Evolutionary conservation across 2,329 filamentous ascomycete genomes (phyloP).

Genomic region (Mariannaea elegans): DNA sequence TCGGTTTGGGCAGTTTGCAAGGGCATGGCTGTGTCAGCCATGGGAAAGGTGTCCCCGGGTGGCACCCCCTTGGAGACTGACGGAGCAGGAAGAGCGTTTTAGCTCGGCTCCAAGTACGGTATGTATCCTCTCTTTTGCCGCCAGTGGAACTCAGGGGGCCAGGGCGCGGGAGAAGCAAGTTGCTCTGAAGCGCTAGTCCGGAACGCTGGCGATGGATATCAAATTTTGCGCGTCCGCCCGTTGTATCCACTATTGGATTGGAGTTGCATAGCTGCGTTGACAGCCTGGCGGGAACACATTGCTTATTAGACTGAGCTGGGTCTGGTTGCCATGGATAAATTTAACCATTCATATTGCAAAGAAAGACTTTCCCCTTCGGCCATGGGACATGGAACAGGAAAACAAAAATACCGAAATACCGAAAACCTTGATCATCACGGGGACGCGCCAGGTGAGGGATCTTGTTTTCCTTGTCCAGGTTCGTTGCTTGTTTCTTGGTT

Average conservation of each 20-base stretch:
- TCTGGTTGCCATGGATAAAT: constrained; percentile 3
- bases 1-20: not conserved
- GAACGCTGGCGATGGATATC: constrained; percentile 30
- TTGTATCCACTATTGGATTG: constrained; percentile 21
- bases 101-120: constrained; percentile 29
- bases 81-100: constrained; percentile 31
- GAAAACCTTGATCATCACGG: constrained; percentile 5
- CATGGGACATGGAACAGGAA: not conserved
- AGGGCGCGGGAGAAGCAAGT: constrained; percentile 26
- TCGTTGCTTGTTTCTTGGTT: constrained; percentile 26
- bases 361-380: not conserved
- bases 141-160: constrained; percentile 31
- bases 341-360: not conserved
- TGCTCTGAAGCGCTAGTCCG: constrained; percentile 31
- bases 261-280: constrained; percentile 8
- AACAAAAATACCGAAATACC: too few relatives aligned
- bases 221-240: constrained; percentile 22
- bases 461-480: constrained; percentile 12
- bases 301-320: constrained; percentile 1
- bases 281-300: constrained; percentile 7
- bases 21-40: constrained; percentile 10
- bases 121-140: constrained; percentile 34
- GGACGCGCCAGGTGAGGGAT: not conserved
- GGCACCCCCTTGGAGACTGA: constrained; percentile 25
- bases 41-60: constrained; percentile 7